Percentiles rank a stretch among this genome's conserved stretches.
These are phyloP conservation scores for Cenchrus fungigraminus DNA, from an alignment of 176 grass and related monocot species.

Conservation along the genomic window DNA sequence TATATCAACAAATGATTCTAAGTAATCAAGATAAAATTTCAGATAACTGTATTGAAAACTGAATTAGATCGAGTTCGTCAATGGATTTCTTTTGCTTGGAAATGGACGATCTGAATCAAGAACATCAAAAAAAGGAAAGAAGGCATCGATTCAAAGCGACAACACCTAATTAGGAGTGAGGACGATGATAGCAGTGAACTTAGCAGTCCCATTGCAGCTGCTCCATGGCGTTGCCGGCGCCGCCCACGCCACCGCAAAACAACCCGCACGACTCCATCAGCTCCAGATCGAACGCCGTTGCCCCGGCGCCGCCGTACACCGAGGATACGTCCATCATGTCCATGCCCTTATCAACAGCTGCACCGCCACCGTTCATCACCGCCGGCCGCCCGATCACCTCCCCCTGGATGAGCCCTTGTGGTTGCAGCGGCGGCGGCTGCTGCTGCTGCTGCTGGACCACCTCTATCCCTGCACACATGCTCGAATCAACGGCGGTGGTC, in stretches of 20 bases:
- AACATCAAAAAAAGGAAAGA: constrained; percentile 45
- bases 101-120: constrained; percentile 37
- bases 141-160: constrained; percentile 45
- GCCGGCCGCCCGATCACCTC: constrained; percentile 12
- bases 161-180: constrained; percentile 42
- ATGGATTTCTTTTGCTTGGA: constrained; percentile 43
- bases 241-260: constrained; percentile 42
- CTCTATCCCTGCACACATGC: constrained; percentile 45
- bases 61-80: constrained; percentile 33
- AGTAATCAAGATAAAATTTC: constrained; percentile 12
- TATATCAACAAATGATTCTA: neutral
- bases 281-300: constrained; percentile 68
- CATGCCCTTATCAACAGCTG: constrained; percentile 49
- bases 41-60: constrained; percentile 31
- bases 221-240: constrained; percentile 61
- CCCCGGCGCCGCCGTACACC: constrained; percentile 41
- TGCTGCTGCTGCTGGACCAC: constrained; percentile 41
- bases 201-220: constrained; percentile 96
- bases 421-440: neutral
- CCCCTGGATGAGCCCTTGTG: constrained; percentile 27
- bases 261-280: constrained; percentile 82
- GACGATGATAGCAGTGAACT: constrained; percentile 41
- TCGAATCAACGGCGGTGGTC: constrained; percentile 39
- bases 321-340: constrained; percentile 72
- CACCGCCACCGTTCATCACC: constrained; percentile 24